These are phyloP conservation scores for Cladosporium sp. DNA, from an alignment of 2,329 filamentous ascomycete genomes.

Conservation along the genomic window DNA sequence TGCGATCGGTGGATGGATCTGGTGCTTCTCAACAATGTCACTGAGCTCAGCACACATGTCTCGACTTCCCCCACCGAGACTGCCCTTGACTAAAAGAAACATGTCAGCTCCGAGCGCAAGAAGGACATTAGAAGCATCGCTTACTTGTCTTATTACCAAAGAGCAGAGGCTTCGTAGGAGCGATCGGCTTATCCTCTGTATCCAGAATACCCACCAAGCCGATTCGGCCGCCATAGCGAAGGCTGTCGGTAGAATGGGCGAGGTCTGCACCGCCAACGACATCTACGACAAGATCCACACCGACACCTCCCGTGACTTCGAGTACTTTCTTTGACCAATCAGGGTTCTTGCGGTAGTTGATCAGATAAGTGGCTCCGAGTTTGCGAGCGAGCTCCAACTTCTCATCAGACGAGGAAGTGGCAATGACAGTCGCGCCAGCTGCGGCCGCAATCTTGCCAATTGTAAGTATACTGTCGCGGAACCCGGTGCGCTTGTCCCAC, in stretches of 20 bases:
- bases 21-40: conserved; percentile 36
- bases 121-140: not conserved
- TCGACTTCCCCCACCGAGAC: conserved; percentile 30
- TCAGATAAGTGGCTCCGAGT: conserved; percentile 53
- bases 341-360: conserved; percentile 57
- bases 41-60: conserved; percentile 42
- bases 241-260: conserved; percentile 35
- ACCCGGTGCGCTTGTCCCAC: not conserved
- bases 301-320: conserved; percentile 36
- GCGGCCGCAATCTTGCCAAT: conserved; percentile 16
- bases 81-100: conserved; percentile 14
- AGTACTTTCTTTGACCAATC: conserved; percentile 57
- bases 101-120: not conserved
- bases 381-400: conserved; percentile 51
- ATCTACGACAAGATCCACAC: conserved; percentile 47
- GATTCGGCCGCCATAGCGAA: conserved; percentile 35
- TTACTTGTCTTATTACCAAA: conserved; percentile 19
- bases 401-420: conserved; percentile 54
- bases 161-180: conserved; percentile 19
- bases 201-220: conserved; percentile 29
- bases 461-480: not conserved
- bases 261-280: conserved; percentile 46
- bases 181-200: conserved; percentile 14
- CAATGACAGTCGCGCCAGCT: conserved; percentile 45
- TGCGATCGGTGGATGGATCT: conserved; percentile 37